Conservation (phyloP, 495 filamentous ascomycete species). For the Barbatosphaeria neglecta region DNA sequence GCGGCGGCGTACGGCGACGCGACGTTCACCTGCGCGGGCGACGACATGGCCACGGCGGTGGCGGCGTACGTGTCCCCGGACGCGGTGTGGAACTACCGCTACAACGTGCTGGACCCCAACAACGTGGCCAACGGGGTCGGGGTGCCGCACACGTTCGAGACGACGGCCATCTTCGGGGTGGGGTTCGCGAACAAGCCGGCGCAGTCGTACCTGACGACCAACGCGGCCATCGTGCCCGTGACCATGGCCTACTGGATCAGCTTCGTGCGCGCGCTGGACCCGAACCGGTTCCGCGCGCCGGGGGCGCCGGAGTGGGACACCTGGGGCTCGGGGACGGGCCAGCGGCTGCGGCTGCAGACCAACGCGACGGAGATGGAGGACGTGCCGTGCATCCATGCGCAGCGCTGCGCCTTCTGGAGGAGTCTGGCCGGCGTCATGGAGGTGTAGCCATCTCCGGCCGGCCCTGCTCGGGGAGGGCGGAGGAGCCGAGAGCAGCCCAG, state of each 20-base stretch:
- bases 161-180: slow-evolving; percentile 46
- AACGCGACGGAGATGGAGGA: background rate
- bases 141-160: slow-evolving; percentile 47
- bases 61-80: background rate
- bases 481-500: background rate
- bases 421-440: background rate
- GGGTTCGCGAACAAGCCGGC: slow-evolving; percentile 7
- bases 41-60: slow-evolving; percentile 32
- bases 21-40: slow-evolving; percentile 24
- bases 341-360: background rate
- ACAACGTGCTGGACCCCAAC: slow-evolving; percentile 43
- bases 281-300: slow-evolving; percentile 37
- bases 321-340: slow-evolving; percentile 14
- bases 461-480: background rate
- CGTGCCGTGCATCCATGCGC: background rate
- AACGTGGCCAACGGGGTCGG: slow-evolving; percentile 39
- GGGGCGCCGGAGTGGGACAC: slow-evolving; percentile 38
- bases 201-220: slow-evolving; percentile 36
- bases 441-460: background rate
- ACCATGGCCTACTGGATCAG: slow-evolving; percentile 57
- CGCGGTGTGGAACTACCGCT: slow-evolving; percentile 35
- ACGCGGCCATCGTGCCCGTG: slow-evolving; percentile 38
- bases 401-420: background rate
- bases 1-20: slow-evolving; percentile 61
- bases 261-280: slow-evolving; percentile 50